phyloP scores from a whole-genome alignment of 176 grass and related monocot genomes.

The Alloteropsis semialata region DNA sequence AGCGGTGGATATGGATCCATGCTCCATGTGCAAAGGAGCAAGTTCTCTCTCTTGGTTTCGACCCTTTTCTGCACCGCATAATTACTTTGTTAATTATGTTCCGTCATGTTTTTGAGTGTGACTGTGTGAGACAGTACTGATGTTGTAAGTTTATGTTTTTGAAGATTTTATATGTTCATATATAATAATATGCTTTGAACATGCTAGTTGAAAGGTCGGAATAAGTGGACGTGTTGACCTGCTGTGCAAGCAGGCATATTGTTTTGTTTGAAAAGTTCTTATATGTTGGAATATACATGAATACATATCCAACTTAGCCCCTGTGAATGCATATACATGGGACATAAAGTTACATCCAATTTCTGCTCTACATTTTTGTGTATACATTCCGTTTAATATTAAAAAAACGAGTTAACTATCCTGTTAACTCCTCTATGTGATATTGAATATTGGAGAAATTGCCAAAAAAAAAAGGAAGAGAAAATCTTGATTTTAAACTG shows the following conservation, averaged over 20 bases:
- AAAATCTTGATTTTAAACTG: not conserved
- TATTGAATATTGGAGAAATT: not conserved
- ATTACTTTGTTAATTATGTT: slow-evolving; percentile 21
- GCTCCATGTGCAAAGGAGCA: not conserved
- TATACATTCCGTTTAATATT: not conserved
- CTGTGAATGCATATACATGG: not conserved
- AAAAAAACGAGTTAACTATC: not conserved
- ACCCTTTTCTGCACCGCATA: not conserved
- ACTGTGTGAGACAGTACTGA: not conserved
- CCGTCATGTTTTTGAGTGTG: slow-evolving; percentile 26
- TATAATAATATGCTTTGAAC: not conserved
- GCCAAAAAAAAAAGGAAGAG: not conserved
- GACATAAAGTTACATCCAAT: not conserved
- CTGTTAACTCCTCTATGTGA: not conserved
- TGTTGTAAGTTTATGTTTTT: slow-evolving; percentile 25
- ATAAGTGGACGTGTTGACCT: slow-evolving; percentile 23
- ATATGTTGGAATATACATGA: not conserved
- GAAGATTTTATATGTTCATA: slow-evolving; percentile 23
- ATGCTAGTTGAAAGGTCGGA: slow-evolving; percentile 9
- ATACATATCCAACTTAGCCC: not conserved
- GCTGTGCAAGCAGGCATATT: not conserved
- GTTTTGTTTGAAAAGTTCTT: not conserved
- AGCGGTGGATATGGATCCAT: slow-evolving; percentile 12
- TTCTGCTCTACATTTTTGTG: not conserved
- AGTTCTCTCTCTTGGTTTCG: not conserved